Evolutionary conservation across 2,329 filamentous ascomycete genomes (phyloP).

Genomic region (Dactylellina cionopaga): DNA sequence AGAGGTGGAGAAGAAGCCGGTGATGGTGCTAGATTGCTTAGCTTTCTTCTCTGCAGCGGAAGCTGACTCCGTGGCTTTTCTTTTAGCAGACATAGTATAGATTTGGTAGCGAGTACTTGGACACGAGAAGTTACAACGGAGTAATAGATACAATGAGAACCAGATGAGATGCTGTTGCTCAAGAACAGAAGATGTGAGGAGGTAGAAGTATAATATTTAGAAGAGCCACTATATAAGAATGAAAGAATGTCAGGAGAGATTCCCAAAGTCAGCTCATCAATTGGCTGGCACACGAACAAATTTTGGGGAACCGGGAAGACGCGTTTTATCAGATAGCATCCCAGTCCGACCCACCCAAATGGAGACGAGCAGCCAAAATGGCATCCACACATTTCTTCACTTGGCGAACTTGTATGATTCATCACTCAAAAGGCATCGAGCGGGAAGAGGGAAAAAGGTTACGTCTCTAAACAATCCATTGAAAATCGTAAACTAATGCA

Average conservation of each 20-base stretch:
- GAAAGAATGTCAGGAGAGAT: constrained; percentile 33
- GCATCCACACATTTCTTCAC: constrained; percentile 30
- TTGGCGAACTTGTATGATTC: no score
- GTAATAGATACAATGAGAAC: constrained; percentile 2
- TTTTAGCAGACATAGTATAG: constrained; percentile 58
- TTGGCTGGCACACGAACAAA: constrained; percentile 38
- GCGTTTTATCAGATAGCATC: constrained; percentile 27
- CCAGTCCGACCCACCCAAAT: constrained; percentile 29
- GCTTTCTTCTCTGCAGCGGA: constrained; percentile 52
- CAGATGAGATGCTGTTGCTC: constrained; percentile 7
- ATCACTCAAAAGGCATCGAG: constrained; percentile 1
- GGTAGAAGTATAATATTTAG: background rate
- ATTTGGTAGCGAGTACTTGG: constrained; percentile 33
- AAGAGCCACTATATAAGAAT: background rate
- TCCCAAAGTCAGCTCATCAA: constrained; percentile 14
- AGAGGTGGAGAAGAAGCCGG: constrained; percentile 49
- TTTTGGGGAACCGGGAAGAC: constrained; percentile 49
- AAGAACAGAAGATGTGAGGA: background rate
- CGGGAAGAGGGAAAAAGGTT: constrained; percentile 1
- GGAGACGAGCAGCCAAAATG: constrained; percentile 39
- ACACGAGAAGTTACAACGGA: constrained; percentile 24
- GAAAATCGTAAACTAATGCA: constrained; percentile 48
- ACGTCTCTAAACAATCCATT: constrained; percentile 48
- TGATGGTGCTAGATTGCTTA: constrained; percentile 58
- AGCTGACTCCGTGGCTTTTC: constrained; percentile 58